Evolutionary conservation across 148 eudicot species (phyloP).

Genomic region (Heliamphora exappendiculata): DNA sequence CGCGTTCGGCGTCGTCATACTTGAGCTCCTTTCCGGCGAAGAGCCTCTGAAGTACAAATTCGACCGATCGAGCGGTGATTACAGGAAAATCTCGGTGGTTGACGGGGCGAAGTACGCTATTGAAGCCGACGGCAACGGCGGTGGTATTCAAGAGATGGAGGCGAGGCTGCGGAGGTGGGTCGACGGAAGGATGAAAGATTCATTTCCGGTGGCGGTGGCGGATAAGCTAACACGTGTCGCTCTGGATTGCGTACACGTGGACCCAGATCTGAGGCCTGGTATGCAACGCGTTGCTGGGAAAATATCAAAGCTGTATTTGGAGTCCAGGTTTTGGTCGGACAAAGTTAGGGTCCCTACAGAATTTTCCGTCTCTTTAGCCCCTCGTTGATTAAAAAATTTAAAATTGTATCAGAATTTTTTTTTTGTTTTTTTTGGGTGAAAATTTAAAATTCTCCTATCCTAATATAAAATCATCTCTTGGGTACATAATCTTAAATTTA

Average conservation of each 20-base stretch:
- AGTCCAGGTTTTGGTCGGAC: conserved; percentile 59
- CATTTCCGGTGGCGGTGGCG: conserved; percentile 82
- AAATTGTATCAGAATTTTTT: too few species aligned
- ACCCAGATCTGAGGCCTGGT: conserved; percentile 50
- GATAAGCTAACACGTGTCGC: conserved; percentile 53
- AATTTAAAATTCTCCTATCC: too few species aligned
- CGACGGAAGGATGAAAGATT: conserved; percentile 67
- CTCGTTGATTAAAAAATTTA: conserved; percentile 21
- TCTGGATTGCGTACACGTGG: conserved; percentile 57
- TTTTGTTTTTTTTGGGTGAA: too few species aligned
- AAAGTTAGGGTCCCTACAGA: conserved; percentile 41
- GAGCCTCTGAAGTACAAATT: conserved; percentile 54
- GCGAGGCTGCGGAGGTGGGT: conserved; percentile 65
- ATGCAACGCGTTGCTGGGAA: conserved; percentile 75
- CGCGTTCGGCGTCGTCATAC: conserved; percentile 66
- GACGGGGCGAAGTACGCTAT: conserved; percentile 45
- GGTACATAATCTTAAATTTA: too few species aligned
- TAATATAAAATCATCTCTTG: too few species aligned
- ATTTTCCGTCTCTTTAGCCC: conserved; percentile 47
- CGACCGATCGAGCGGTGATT: conserved; percentile 39
- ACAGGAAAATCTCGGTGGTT: conserved; percentile 34
- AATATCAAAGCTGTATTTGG: conserved; percentile 63
- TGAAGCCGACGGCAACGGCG: conserved; percentile 19
- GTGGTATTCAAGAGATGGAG: conserved; percentile 21
- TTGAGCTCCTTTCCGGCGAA: conserved; percentile 66